These are phyloP conservation scores for Dissophora ornata DNA, from an alignment of 192 early-diverging fungal species.

Conservation along the genomic window DNA sequence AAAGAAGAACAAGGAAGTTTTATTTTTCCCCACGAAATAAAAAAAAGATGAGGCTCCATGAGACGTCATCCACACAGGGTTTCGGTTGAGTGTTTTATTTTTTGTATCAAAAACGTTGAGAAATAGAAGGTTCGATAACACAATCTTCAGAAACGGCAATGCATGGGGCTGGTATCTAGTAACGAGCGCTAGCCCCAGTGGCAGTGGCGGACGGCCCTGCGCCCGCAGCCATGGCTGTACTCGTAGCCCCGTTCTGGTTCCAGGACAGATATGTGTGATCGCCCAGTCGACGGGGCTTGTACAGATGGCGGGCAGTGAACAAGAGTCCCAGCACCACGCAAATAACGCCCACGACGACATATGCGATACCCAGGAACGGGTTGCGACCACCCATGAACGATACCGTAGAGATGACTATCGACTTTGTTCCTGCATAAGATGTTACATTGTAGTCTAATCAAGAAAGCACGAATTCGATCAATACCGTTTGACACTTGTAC, in stretches of 20 bases:
- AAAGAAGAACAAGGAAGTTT: constrained; percentile 30
- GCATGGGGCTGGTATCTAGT: constrained; percentile 24
- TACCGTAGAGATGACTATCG: constrained; percentile 91
- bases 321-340: constrained; percentile 90
- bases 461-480: background rate
- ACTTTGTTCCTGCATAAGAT: constrained; percentile 94
- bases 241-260: constrained; percentile 68
- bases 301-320: constrained; percentile 91
- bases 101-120: too few relatives aligned
- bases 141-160: too few relatives aligned
- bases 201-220: constrained; percentile 35
- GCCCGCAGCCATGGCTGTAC: constrained; percentile 33
- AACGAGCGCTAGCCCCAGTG: constrained; percentile 32
- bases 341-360: constrained; percentile 91
- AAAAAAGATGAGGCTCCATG: too few relatives aligned
- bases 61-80: too few relatives aligned
- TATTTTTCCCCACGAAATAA: background rate
- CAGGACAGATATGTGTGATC: constrained; percentile 97
- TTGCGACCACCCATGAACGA: constrained; percentile 98
- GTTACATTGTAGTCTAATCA: constrained; percentile 84
- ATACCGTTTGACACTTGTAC: background rate
- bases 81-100: background rate
- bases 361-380: constrained; percentile 94
- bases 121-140: too few relatives aligned
- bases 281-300: constrained; percentile 95